phyloP scores from a whole-genome alignment of 495 filamentous ascomycete genomes.

The Monascus purpureus region DNA sequence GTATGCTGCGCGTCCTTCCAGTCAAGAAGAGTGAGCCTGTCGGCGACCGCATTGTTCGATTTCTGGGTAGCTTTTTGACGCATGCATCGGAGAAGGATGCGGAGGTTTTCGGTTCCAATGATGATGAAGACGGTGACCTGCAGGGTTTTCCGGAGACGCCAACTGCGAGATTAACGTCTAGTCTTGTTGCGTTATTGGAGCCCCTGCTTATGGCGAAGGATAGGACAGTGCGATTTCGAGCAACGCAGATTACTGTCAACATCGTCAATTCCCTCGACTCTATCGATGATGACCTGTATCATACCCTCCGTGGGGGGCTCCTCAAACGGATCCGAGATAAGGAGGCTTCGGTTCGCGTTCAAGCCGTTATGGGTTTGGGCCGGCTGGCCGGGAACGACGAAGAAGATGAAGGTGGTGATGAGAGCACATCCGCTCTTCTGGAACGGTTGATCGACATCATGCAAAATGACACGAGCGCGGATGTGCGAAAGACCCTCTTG shows the following conservation, averaged over 20 bases:
- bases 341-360: constrained; percentile 77
- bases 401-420: constrained; percentile 57
- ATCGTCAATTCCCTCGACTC: constrained; percentile 83
- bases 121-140: constrained; percentile 32
- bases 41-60: constrained; percentile 72
- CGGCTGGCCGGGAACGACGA: constrained; percentile 69
- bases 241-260: constrained; percentile 78
- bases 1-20: constrained; percentile 63
- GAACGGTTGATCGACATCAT: constrained; percentile 81
- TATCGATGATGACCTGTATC: constrained; percentile 79
- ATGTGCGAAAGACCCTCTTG: constrained; percentile 77
- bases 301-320: constrained; percentile 59
- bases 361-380: constrained; percentile 84
- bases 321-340: constrained; percentile 83
- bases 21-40: constrained; percentile 88
- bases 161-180: constrained; percentile 57
- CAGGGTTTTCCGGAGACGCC: constrained; percentile 65
- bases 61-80: constrained; percentile 71
- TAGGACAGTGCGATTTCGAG: constrained; percentile 79
- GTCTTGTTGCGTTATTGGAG: constrained; percentile 54
- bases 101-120: constrained; percentile 28
- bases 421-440: constrained; percentile 48
- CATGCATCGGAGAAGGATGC: constrained; percentile 67
- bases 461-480: constrained; percentile 87
- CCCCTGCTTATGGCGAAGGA: constrained; percentile 70